Evolutionary conservation across 1,139 yeast species (phyloP), one percentile per base, ranked within the genome.

Genomic region (Saccharomyces hybrid): DNA sequence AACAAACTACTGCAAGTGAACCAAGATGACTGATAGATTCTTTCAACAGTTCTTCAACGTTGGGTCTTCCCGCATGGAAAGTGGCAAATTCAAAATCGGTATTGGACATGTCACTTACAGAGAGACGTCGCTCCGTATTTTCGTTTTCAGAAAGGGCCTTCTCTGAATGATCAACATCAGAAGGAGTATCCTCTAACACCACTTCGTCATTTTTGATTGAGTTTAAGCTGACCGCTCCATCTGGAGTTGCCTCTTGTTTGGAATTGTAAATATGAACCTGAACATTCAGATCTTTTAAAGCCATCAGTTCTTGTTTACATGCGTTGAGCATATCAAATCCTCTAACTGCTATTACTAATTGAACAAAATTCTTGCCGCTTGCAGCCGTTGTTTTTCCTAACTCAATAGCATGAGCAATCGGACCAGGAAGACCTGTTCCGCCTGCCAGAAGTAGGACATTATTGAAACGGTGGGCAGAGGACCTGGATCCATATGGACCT

Each of bases 391-490:
- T 38, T 11, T 38, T 38, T 6, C 44, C 44, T 19, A 38, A 38
- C 11, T 16, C 44, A 19, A 38, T 16, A 19, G 58, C 75, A 57
- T 74, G 73, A n/a, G 70, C 64, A 50, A 68, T 66, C 14, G 74
- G 74, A 50, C 86, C 86, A 7, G 95, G 86, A 59, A 88, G 77
- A 61, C 95, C 96, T 57, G 84, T 83, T 52, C 93, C 93, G 58
- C 90, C 87, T 1, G 85, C 83, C 53, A 86, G 62, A 50, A 86
- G 73, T 14, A 84, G 67, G 4, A 77, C 73, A 53, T 77, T 78
- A 53, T 81, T 82, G 64, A 79, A 85, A n/a, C n/a, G 44, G 9
- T 38, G 44, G 12, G 44, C 44, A 7, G 44, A 8, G 26, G 44
- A 19, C 7, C 19, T 49, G 34, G 57, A 51, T 58, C 88, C 86